Percentiles rank a stretch among this genome's conserved stretches.
Evolutionary conservation across 805 yeast species (phyloP).

Genomic region (Candida oleophila): DNA sequence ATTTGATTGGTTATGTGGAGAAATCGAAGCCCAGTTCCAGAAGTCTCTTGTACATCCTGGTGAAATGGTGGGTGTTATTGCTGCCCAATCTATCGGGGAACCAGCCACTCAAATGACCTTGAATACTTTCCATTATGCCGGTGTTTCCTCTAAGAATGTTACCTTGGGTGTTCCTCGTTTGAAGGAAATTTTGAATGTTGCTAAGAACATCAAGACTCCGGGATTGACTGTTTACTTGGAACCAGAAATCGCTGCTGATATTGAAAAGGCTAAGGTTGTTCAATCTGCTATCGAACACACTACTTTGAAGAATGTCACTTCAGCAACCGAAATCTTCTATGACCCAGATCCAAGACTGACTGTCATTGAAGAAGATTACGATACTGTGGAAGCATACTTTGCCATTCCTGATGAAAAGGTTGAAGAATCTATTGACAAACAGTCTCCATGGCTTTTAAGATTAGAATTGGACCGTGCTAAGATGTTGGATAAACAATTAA

Average conservation of each 20-base stretch:
- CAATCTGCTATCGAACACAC: constrained; percentile 98
- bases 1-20: constrained; percentile 95
- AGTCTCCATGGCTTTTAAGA: constrained; percentile 97
- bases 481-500: constrained; percentile 96
- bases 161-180: constrained; percentile 97
- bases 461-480: constrained; percentile 97
- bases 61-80: constrained; percentile 97
- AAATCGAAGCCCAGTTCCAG: constrained; percentile 89
- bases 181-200: constrained; percentile 96
- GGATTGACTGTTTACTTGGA: constrained; percentile 91
- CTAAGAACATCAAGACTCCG: constrained; percentile 99
- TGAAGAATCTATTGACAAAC: constrained; percentile 89
- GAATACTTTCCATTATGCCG: constrained; percentile 97
- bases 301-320: constrained; percentile 87
- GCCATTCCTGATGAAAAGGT: constrained; percentile 98
- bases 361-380: constrained; percentile 94
- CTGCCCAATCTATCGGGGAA: constrained; percentile 97
- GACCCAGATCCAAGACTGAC: constrained; percentile 98
- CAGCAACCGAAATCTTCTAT: constrained; percentile 95
- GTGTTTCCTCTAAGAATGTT: constrained; percentile 95
- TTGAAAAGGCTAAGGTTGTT: constrained; percentile 89
- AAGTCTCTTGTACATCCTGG: constrained; percentile 93
- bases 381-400: constrained; percentile 95
- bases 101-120: constrained; percentile 98
- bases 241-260: constrained; percentile 77